phyloP scores from a whole-genome alignment of 2,329 filamentous ascomycete species.

The Fonsecaea erecta region DNA sequence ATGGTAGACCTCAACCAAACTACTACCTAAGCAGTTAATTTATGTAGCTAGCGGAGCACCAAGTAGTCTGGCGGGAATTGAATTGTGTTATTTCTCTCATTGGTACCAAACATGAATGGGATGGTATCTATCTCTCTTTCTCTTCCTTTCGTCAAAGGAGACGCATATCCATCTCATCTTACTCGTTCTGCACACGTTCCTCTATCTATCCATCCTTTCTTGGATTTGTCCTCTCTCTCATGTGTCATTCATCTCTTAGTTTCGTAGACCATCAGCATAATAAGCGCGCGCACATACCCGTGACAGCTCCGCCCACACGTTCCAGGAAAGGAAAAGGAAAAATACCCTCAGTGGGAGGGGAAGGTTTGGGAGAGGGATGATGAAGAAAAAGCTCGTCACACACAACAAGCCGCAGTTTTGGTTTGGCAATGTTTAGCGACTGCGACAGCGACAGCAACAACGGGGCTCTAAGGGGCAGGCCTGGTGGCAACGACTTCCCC shows the following conservation, averaged over 20 bases:
- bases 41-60: not conserved
- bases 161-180: not conserved
- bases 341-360: too few species aligned
- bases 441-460: not conserved
- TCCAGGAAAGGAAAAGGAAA: not conserved
- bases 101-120: not conserved
- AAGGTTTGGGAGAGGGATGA: too few species aligned
- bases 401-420: too few species aligned
- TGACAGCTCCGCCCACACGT: not conserved
- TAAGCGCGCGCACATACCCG: not conserved
- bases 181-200: not conserved
- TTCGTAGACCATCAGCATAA: not conserved
- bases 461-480: not conserved
- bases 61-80: not conserved
- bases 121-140: too few species aligned
- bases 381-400: not conserved
- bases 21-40: not conserved
- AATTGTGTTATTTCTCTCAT: not conserved
- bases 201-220: not conserved
- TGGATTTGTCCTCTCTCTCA: too few species aligned
- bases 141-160: not conserved
- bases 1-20: conserved; percentile 65
- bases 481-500: conserved; percentile 45
- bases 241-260: not conserved
- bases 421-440: too few species aligned